Evolutionary conservation across 108 stramenopile species (phyloP).

Genomic region (Cyclotella sp.): DNA sequence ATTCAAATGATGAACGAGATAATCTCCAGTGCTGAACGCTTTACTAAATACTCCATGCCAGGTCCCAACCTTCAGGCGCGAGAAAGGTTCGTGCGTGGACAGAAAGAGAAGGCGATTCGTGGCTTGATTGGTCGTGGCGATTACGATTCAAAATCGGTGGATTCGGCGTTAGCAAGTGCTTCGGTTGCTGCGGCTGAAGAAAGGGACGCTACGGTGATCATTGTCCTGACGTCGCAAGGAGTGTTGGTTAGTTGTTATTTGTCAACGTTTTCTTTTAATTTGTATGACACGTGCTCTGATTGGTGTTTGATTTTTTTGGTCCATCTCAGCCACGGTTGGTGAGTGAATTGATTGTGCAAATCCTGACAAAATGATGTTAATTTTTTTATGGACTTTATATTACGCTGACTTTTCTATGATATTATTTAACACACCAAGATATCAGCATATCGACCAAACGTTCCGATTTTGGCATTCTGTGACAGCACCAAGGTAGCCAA

Average conservation of each 20-base stretch:
- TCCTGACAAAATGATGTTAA: too few relatives aligned
- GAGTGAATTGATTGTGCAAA: background rate
- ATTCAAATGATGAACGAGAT: slow-evolving; percentile 95
- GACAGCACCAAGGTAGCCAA: slow-evolving; percentile 75
- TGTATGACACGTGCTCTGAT: background rate
- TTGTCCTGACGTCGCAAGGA: slow-evolving; percentile 87
- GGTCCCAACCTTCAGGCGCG: slow-evolving; percentile 41
- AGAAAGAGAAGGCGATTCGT: slow-evolving; percentile 25
- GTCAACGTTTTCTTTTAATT: background rate
- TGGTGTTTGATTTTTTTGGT: background rate
- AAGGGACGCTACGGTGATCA: slow-evolving; percentile 81
- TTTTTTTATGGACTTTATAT: too few relatives aligned
- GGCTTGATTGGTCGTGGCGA: slow-evolving; percentile 16
- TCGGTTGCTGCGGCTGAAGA: slow-evolving; percentile 93
- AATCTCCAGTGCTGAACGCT: slow-evolving; percentile 78
- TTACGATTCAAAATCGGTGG: slow-evolving; percentile 7
- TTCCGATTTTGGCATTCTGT: slow-evolving; percentile 85
- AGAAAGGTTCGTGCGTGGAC: slow-evolving; percentile 44
- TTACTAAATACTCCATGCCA: slow-evolving; percentile 46
- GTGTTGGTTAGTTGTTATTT: slow-evolving; percentile 42
- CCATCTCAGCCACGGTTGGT: background rate
- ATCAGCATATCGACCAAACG: slow-evolving; percentile 74
- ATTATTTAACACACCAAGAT: slow-evolving; percentile 52
- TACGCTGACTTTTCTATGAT: background rate
- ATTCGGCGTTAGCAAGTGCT: slow-evolving; percentile 90